These are phyloP conservation scores for Lactifluus echinatus DNA, from an alignment of 768 basidiomycete species.

Conservation along the genomic window DNA sequence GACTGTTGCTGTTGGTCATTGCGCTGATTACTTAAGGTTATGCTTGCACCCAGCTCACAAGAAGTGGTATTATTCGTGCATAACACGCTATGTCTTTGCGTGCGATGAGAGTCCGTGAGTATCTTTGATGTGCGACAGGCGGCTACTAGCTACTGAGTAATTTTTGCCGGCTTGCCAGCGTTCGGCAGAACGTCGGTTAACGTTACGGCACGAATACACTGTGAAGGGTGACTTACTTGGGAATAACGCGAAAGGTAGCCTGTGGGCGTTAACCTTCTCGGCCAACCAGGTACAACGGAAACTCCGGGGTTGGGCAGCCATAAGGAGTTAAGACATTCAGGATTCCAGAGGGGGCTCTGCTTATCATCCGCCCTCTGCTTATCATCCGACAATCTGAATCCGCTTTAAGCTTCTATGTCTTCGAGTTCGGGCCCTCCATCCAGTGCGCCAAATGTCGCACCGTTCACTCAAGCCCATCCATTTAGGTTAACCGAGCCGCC, in stretches of 20 bases:
- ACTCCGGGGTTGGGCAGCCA: not conserved
- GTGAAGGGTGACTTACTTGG: too few relatives aligned
- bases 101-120: too few relatives aligned
- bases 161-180: not conserved
- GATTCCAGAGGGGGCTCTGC: too few relatives aligned
- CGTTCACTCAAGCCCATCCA: constrained; percentile 11
- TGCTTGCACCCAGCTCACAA: too few relatives aligned
- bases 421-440: not conserved
- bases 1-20: too few relatives aligned
- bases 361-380: too few relatives aligned
- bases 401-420: not conserved
- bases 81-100: too few relatives aligned
- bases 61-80: too few relatives aligned
- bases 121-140: not conserved
- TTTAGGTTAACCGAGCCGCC: constrained; percentile 33
- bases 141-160: too few relatives aligned
- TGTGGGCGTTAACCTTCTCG: too few relatives aligned
- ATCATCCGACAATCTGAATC: not conserved
- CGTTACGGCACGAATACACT: not conserved
- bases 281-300: not conserved
- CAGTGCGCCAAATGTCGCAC: not conserved
- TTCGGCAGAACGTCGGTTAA: not conserved
- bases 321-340: not conserved
- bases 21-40: too few relatives aligned
- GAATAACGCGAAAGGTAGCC: too few relatives aligned